Evolutionary conservation across 176 grass and related monocot genomes (phyloP), one percentile per base, ranked within the genome.

Genomic region (Oryza meyeriana): DNA sequence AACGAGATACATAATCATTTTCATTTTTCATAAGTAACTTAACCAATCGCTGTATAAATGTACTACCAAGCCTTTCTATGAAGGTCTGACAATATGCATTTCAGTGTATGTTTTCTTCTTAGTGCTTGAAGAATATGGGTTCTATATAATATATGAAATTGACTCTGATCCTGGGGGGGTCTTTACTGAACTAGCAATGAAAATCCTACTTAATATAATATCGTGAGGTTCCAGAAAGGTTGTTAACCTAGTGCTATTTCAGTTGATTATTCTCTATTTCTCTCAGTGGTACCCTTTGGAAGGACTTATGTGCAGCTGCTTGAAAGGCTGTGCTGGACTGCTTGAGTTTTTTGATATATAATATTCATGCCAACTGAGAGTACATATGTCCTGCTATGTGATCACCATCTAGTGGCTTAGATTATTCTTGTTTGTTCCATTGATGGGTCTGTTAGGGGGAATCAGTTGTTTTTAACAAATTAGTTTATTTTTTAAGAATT

Each of bases 381-480:
- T 4, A 4, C 67, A 81, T 8, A 72, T 5, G 48, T 61, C 61
- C 20, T 45, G 36, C 18, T 32, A 31, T 24, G 26, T 81, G 25
- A 72, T 71, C 55, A 72, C 13, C 38, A 82, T 74, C 47, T 61
- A 62, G 52, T 28, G 30, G 16, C 31, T 27, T 28, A 45, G 2
- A 2, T 0, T 47, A 47, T 69, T 18, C 10, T 30, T 42, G 41
- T 75, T 57, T 30, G 40, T 69, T 36, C 38, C 50, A 69, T 24
- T 26, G 31, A 10, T 38, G 27, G 48, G 24, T 64, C 2, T 69
- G 29, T 20, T 48, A 68, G 33, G 16, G 29, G 48, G 22, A 64
- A 9, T n/a, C 38, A 85, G 4, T 36, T 81, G n/a, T 50, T 82
- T 28, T 28, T 80, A 68, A 35, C 20, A 75, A 61, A 81, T 1